Conservation (phyloP, 2,329 filamentous ascomycete genomes). For the Pseudogymnoascus sp. region DNA sequence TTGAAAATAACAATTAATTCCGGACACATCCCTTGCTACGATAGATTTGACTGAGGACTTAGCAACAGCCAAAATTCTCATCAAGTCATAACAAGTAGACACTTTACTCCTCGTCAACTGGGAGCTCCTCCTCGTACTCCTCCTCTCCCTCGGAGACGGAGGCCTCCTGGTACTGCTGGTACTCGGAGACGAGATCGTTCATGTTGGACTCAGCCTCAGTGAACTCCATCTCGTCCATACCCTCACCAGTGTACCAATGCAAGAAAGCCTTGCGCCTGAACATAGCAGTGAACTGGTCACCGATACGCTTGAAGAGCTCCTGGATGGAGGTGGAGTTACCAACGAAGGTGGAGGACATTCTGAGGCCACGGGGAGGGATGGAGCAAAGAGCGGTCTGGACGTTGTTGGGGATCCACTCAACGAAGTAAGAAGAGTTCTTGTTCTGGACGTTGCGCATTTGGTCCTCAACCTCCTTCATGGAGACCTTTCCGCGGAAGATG, state of each 20-base stretch:
- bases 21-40: constrained; percentile 4
- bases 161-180: constrained; percentile 99
- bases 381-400: constrained; percentile 99
- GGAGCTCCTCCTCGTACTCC: constrained; percentile 75
- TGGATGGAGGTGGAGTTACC: constrained; percentile 99
- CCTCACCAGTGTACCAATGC: constrained; percentile 99
- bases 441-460: constrained; percentile 99
- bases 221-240: constrained; percentile 99
- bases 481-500: constrained; percentile 99
- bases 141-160: constrained; percentile 95
- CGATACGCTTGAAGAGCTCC: constrained; percentile 99
- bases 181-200: constrained; percentile 99
- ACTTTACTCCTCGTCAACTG: constrained; percentile 56
- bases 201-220: constrained; percentile 99
- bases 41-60: constrained; percentile 7
- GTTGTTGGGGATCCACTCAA: constrained; percentile 99
- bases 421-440: constrained; percentile 99
- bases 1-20: constrained; percentile 8
- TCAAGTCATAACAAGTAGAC: constrained; percentile 7
- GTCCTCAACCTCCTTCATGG: constrained; percentile 99
- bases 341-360: constrained; percentile 99
- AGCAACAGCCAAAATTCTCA: constrained; percentile 5
- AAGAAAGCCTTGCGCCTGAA: constrained; percentile 99
- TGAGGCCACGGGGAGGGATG: constrained; percentile 91
- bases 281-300: constrained; percentile 99